These are phyloP conservation scores for Diplocarpon rosae DNA, from an alignment of 2,329 filamentous ascomycete species.

Conservation along the genomic window DNA sequence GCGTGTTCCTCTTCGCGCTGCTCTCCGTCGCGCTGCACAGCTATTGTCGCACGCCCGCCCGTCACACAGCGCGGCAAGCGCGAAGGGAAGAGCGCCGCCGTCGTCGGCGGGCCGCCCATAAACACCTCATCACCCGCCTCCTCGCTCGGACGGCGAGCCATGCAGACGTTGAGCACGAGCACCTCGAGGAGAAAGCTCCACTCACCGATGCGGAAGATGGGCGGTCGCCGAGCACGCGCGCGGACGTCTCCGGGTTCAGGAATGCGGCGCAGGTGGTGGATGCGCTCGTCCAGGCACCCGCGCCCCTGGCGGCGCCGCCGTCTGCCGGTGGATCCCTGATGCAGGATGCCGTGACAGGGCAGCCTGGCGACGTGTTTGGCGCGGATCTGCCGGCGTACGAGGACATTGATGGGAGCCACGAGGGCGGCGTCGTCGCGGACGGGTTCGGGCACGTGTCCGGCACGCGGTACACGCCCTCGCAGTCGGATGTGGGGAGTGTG, in stretches of 20 bases:
- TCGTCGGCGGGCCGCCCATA: conserved; percentile 15
- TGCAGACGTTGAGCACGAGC: conserved; percentile 8
- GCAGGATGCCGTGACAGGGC: conserved; percentile 8
- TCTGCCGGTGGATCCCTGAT: conserved; percentile 1
- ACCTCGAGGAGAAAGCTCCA: conserved; percentile 19
- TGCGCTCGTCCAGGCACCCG: conserved; percentile 17
- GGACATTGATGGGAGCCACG: conserved; percentile 19
- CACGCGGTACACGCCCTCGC: conserved; percentile 15
- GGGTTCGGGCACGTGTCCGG: conserved; percentile 23
- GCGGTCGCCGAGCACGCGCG: conserved; percentile 15
- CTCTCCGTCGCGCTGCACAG: conserved; percentile 17
- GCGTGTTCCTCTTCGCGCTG: conserved; percentile 20
- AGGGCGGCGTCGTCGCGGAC: conserved; percentile 19
- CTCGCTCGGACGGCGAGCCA: conserved; percentile 9
- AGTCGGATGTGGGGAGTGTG: conserved; percentile 15
- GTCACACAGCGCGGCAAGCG: conserved; percentile 10
- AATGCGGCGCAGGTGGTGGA: conserved; percentile 17
- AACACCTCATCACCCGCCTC: conserved; percentile 12
- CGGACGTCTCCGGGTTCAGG: conserved; percentile 17
- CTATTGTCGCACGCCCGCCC: conserved; percentile 10
- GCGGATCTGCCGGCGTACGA: conserved; percentile 23
- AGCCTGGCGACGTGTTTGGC: conserved; percentile 7
- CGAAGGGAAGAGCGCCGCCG: conserved; percentile 14
- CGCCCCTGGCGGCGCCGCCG: not conserved
- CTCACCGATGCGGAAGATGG: conserved; percentile 17